Conservation (phyloP, 108 stramenopile species). For the Cyclostephanos invisitatus region DNA sequence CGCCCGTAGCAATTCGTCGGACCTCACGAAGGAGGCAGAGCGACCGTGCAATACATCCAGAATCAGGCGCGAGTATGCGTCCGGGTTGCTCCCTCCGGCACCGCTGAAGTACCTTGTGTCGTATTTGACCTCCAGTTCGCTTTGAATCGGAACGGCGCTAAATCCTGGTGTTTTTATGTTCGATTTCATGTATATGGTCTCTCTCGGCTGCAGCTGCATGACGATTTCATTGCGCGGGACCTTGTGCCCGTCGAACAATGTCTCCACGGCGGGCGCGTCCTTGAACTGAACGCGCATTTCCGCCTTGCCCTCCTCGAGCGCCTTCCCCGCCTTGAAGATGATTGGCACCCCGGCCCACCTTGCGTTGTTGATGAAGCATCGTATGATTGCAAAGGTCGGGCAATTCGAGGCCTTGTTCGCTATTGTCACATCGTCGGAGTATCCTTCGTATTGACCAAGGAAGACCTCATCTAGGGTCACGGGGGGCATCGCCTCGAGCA, state of each 20-base stretch:
- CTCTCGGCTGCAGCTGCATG: slow-evolving; percentile 89
- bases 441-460: slow-evolving; percentile 94
- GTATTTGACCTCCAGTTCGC: slow-evolving; percentile 94
- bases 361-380: slow-evolving; percentile 88
- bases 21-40: slow-evolving; percentile 92
- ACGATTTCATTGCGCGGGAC: slow-evolving; percentile 95
- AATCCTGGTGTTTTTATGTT: slow-evolving; percentile 97
- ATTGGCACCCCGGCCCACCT: slow-evolving; percentile 98
- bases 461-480: slow-evolving; percentile 84
- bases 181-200: slow-evolving; percentile 95
- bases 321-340: slow-evolving; percentile 97
- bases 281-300: slow-evolving; percentile 96
- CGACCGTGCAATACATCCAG: slow-evolving; percentile 93
- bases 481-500: slow-evolving; percentile 81
- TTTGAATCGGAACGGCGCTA: slow-evolving; percentile 75
- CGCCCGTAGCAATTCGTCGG: slow-evolving; percentile 91
- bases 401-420: slow-evolving; percentile 86
- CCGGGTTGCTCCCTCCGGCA: slow-evolving; percentile 65
- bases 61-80: slow-evolving; percentile 96
- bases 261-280: slow-evolving; percentile 72
- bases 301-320: slow-evolving; percentile 94
- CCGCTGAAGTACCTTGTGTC: slow-evolving; percentile 63
- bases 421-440: slow-evolving; percentile 89
- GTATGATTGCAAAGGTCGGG: slow-evolving; percentile 91
- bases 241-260: slow-evolving; percentile 57